Conservation (phyloP, 1,284 basidiomycete genomes). For the Pterulicium gracile region DNA sequence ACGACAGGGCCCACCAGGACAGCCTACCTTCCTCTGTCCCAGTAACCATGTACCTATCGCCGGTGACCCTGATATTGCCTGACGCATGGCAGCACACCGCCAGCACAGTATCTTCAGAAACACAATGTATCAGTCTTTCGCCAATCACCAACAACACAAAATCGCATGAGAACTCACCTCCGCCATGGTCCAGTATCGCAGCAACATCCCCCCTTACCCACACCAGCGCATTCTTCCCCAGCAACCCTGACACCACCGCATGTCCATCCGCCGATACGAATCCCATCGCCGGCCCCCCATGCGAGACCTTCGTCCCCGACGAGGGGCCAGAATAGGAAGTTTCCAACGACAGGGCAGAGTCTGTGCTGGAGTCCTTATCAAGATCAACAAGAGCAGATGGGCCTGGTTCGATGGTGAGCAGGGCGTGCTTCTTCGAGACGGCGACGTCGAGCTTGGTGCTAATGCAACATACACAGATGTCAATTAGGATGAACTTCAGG, state of each 20-base stretch:
- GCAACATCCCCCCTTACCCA: constrained; percentile 45
- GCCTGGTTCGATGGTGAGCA: constrained; percentile 40
- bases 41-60: constrained; percentile 35
- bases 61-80: too few species aligned
- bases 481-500: too few species aligned
- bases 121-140: constrained; percentile 5
- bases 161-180: constrained; percentile 27
- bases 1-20: constrained; percentile 45
- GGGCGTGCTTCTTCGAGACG: constrained; percentile 30
- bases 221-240: constrained; percentile 40
- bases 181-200: constrained; percentile 45
- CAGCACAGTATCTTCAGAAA: constrained; percentile 36
- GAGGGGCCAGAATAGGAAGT: too few species aligned
- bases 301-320: too few species aligned
- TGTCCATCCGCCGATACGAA: constrained; percentile 41
- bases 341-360: too few species aligned
- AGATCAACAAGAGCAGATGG: constrained; percentile 38
- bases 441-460: constrained; percentile 44
- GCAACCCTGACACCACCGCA: constrained; percentile 41
- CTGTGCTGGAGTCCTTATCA: constrained; percentile 12
- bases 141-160: constrained; percentile 6
- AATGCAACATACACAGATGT: background rate
- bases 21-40: constrained; percentile 43
- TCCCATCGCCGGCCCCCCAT: constrained; percentile 29
- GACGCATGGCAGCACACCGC: constrained; percentile 15